Evolutionary conservation across 169 alveolate species (phyloP).

Genomic region (Eimeria necatrix): DNA sequence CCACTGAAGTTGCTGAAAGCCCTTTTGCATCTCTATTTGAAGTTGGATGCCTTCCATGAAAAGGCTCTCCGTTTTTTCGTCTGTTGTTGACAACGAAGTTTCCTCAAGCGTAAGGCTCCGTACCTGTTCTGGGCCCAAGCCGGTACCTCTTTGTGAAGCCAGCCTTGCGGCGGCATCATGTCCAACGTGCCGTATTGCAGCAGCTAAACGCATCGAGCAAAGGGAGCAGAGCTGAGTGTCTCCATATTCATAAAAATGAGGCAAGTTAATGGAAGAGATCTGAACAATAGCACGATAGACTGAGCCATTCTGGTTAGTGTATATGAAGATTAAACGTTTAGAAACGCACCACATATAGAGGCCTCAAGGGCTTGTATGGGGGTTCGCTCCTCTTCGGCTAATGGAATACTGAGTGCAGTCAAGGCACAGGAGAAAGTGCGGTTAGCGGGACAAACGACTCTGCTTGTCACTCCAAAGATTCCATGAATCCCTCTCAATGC

Average conservation of each 20-base stretch:
- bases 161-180: constrained; percentile 56
- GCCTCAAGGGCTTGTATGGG: constrained; percentile 25
- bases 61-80: constrained; percentile 18
- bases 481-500: constrained; percentile 52
- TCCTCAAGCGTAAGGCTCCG: constrained; percentile 30
- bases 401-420: constrained; percentile 28
- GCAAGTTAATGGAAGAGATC: too few relatives aligned
- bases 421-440: constrained; percentile 8
- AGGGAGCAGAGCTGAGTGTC: too few relatives aligned
- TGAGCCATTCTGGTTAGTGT: too few relatives aligned
- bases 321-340: too few relatives aligned
- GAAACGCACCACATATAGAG: background rate
- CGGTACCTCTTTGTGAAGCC: constrained; percentile 19
- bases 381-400: background rate
- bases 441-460: constrained; percentile 1
- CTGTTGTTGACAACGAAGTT: background rate
- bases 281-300: too few relatives aligned
- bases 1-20: constrained; percentile 46
- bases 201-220: background rate
- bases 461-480: constrained; percentile 41
- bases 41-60: background rate
- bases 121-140: constrained; percentile 17
- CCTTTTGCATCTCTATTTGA: constrained; percentile 52
- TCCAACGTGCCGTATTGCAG: constrained; percentile 30
- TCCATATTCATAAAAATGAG: too few relatives aligned